Percentiles rank a stretch among this genome's conserved stretches.
Evolutionary conservation across 257 asterid species (phyloP).

Genomic region (Thymus mandschuricus): DNA sequence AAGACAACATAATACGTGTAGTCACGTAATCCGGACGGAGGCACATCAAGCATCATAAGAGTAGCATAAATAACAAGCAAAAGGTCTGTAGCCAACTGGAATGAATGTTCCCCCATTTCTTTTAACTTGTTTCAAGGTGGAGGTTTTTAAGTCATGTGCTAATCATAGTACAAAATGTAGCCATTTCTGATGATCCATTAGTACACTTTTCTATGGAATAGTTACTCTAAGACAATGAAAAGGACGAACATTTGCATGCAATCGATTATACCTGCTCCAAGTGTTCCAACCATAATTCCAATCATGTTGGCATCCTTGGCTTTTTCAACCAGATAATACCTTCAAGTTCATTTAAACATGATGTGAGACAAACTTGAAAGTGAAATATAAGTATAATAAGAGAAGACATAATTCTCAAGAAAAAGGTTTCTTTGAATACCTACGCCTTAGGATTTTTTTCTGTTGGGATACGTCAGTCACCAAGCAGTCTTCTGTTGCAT

Average conservation of each 20-base stretch:
- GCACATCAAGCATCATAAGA: background rate
- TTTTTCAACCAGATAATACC: conserved; percentile 93
- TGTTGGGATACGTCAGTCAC: conserved; percentile 65
- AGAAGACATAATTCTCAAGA: conserved; percentile 12
- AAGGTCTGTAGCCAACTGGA: background rate
- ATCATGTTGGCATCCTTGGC: conserved; percentile 97
- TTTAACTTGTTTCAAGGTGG: background rate
- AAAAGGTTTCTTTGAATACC: conserved; percentile 48
- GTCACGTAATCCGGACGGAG: conserved; percentile 2
- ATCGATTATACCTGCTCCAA: conserved; percentile 66
- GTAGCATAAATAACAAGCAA: background rate
- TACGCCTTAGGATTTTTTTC: conserved; percentile 75
- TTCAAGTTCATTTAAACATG: conserved; percentile 36
- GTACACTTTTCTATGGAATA: background rate
- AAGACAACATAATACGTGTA: conserved; percentile 4
- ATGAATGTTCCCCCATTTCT: background rate
- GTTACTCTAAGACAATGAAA: background rate
- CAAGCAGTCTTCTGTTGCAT: conserved; percentile 63
- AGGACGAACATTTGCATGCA: background rate
- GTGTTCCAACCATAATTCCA: conserved; percentile 97
- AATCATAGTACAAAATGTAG: background rate
- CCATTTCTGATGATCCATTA: background rate
- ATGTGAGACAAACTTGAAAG: conserved; percentile 18
- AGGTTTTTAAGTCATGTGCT: background rate
- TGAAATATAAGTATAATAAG: conserved; percentile 15